Evolutionary conservation across 2,329 filamentous ascomycete genomes (phyloP).

Genomic region (Tolypocladium cylindrosporum): DNA sequence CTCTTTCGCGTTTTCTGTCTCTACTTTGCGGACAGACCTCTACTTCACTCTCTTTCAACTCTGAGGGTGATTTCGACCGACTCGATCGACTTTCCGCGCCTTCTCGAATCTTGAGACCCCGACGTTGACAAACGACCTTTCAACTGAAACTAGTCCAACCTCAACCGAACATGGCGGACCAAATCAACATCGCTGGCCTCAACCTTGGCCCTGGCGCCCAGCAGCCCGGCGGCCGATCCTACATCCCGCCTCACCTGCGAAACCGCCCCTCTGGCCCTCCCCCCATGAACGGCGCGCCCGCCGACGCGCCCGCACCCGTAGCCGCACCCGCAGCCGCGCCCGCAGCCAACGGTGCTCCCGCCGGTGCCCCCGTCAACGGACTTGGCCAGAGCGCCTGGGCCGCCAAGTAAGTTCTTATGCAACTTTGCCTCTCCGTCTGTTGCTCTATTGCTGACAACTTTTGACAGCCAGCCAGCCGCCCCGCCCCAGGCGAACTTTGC

Average conservation of each 20-base stretch:
- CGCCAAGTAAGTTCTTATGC: conserved; percentile 25
- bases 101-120: not conserved
- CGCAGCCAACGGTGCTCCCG: conserved; percentile 7
- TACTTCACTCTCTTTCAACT: conserved; percentile 16
- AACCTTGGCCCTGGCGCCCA: conserved; percentile 43
- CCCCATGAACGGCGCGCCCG: conserved; percentile 5
- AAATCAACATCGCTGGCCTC: conserved; percentile 73
- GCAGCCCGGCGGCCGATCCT: conserved; percentile 44
- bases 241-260: conserved; percentile 81
- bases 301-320: not conserved
- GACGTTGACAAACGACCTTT: conserved; percentile 1
- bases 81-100: conserved; percentile 4
- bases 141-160: conserved; percentile 10
- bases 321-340: not conserved
- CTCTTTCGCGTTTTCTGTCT: conserved; percentile 17
- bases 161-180: conserved; percentile 60
- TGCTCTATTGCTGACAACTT: not conserved
- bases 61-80: conserved; percentile 18
- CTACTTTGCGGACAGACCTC: conserved; percentile 16
- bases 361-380: conserved; percentile 11
- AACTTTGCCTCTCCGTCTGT: not conserved
- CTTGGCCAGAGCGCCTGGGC: conserved; percentile 46
- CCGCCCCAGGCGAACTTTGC: conserved; percentile 12
- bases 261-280: conserved; percentile 23
- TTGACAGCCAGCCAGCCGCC: not conserved